Evolutionary conservation across 768 basidiomycete genomes (phyloP), one percentile per base, ranked within the genome.

Genomic region (Pleurotus cornucopiae): DNA sequence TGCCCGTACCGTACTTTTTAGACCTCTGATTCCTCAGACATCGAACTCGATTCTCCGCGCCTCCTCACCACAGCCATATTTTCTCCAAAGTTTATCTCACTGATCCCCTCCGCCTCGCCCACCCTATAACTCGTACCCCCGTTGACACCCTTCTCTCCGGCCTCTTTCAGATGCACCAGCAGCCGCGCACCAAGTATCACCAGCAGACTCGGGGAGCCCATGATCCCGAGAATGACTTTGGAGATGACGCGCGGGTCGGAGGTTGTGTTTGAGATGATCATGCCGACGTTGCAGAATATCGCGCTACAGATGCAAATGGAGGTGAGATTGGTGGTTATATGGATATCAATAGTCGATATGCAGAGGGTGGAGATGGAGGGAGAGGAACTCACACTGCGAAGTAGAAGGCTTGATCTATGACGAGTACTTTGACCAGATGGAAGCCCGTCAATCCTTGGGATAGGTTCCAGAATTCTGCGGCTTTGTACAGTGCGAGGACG

Each of bases 251-350:
- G 51, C 34, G 51, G 51, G 14, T 53, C 51, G 39, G 39, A 39
- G 39, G 51, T 53, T 4, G 51, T 53, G 14, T 53, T 41, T 20
- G 51, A 53, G 16, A 53, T 53, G 34, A 53, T 53, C 51, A 53
- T 53, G 16, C 51, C 51, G 7, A 53, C 51, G 23, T 53, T 53
- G 39, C 51, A 53, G 51, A 53, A 53, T 12, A 53, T 53, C 11
- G 51, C 51, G 9, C 51, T 53, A 41, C 6, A 40, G 20, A 43
- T 43, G 41, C 4, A 7, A 5, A 41, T 37, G 38, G 4, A 40
- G 37, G 18, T 9, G 20, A 52, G 16, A 11, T n/a, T 9, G 0
- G 16, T 4, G 11, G 20, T 11, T 11, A 23, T 40, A 40, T 41
- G 37, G 4, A 52, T 12, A 18, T 18, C 18, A 5, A 25, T 25